Conservation (phyloP, 2,329 filamentous ascomycete species). For the Diplodia seriata region DNA sequence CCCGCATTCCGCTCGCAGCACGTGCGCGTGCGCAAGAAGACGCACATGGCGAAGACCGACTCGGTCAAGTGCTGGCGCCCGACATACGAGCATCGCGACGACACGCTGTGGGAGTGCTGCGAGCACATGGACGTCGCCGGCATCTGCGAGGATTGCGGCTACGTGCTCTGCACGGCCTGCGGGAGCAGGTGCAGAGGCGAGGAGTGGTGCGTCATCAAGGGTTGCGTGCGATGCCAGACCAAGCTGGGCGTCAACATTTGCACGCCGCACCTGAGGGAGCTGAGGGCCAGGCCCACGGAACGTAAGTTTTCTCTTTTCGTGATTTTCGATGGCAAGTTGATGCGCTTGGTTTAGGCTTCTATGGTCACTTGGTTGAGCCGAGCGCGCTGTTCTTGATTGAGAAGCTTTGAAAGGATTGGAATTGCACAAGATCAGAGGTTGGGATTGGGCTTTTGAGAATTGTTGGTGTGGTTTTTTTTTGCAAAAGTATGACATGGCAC, state of each 20-base stretch:
- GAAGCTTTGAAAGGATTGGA: conserved; percentile 1
- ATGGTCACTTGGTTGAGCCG: conserved; percentile 12
- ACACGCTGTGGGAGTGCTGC: conserved; percentile 9
- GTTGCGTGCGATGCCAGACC: conserved; percentile 15
- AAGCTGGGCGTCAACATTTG: conserved; percentile 24
- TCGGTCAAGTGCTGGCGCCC: conserved; percentile 13
- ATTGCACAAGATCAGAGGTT: not conserved
- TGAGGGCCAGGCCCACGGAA: not conserved
- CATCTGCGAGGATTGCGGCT: conserved; percentile 28
- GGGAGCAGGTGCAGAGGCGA: conserved; percentile 20
- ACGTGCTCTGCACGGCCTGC: conserved; percentile 9
- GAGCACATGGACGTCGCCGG: not conserved
- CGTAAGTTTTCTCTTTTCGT: not conserved
- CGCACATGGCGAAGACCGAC: not conserved
- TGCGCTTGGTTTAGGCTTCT: not conserved
- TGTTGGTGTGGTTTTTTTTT: too few species aligned
- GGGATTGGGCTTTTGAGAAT: not conserved
- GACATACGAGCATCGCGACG: not conserved
- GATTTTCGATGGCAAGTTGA: not conserved
- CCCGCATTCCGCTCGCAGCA: conserved; percentile 5
- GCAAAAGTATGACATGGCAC: not conserved
- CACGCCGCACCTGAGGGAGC: conserved; percentile 14
- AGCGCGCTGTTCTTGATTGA: conserved; percentile 3
- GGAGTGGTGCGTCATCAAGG: conserved; percentile 14
- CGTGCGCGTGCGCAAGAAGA: not conserved